Evolutionary conservation across 768 basidiomycete genomes (phyloP).

Genomic region (Trametes gibbosa): DNA sequence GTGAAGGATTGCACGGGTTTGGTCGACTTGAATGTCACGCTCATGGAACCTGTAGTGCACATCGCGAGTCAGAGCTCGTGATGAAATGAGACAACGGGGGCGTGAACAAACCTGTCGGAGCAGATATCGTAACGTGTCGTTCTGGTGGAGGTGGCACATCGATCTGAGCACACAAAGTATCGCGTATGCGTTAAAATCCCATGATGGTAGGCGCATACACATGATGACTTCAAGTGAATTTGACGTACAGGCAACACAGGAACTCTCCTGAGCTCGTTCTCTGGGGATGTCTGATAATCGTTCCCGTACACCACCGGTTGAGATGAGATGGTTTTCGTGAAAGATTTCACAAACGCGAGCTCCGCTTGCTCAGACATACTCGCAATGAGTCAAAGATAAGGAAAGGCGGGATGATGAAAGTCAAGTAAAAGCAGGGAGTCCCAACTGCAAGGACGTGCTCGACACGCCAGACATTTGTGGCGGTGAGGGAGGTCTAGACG

Average conservation of each 20-base stretch:
- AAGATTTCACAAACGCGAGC: constrained; percentile 62
- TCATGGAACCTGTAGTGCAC: constrained; percentile 42
- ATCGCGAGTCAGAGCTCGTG: neutral
- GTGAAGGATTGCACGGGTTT: constrained; percentile 82
- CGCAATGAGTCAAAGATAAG: neutral
- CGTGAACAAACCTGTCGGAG: constrained; percentile 32
- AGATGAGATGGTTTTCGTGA: constrained; percentile 58
- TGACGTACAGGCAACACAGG: constrained; percentile 62
- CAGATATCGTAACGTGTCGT: constrained; percentile 37
- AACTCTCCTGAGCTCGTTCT: constrained; percentile 65
- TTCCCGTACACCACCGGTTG: constrained; percentile 70
- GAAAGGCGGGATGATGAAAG: neutral
- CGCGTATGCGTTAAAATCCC: too few relatives aligned
- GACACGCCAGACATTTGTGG: too few relatives aligned
- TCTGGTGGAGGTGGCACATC: constrained; percentile 60
- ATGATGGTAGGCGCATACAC: neutral
- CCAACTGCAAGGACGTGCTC: too few relatives aligned
- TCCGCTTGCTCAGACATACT: constrained; percentile 57
- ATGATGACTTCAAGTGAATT: neutral
- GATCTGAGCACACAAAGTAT: constrained; percentile 38
- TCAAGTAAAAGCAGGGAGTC: neutral
- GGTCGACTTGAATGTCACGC: constrained; percentile 83
- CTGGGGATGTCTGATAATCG: constrained; percentile 73
- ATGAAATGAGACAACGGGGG: neutral
- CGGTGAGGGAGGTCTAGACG: neutral